A percentile compares a stretch with the other conserved stretches of the same genome.
These are phyloP conservation scores for Logfia minima DNA, from an alignment of 129 eudicot genomes.

Conservation along the genomic window DNA sequence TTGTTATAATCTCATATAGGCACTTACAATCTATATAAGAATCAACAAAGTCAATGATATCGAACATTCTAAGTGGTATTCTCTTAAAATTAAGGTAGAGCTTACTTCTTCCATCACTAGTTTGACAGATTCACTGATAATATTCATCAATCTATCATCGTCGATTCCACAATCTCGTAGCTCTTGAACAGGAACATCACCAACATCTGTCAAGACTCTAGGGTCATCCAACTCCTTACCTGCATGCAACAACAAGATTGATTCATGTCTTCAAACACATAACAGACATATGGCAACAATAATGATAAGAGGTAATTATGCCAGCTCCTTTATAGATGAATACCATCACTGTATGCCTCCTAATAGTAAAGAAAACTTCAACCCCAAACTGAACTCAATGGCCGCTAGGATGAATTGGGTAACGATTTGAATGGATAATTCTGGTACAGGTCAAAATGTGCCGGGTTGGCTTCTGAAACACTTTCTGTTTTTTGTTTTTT, in stretches of 20 bases:
- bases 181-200: slow-evolving; percentile 96
- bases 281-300: background rate
- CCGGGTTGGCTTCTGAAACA: background rate
- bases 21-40: slow-evolving; percentile 13
- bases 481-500: background rate
- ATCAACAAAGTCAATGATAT: slow-evolving; percentile 1
- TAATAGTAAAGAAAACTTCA: slow-evolving; percentile 1
- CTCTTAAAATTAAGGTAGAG: background rate
- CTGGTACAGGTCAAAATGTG: background rate
- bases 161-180: slow-evolving; percentile 88
- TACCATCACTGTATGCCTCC: slow-evolving; percentile 10
- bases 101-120: slow-evolving; percentile 92
- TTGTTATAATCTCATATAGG: background rate
- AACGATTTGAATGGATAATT: background rate
- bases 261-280: background rate
- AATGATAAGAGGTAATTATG: background rate
- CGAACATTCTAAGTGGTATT: background rate
- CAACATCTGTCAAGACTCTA: slow-evolving; percentile 89
- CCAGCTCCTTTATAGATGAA: slow-evolving; percentile 4
- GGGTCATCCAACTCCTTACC: slow-evolving; percentile 88
- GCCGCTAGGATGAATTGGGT: background rate
- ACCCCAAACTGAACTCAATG: background rate
- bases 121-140: slow-evolving; percentile 85
- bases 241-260: slow-evolving; percentile 36
- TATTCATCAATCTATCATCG: slow-evolving; percentile 86